Percentiles rank a stretch among this genome's conserved stretches.
These are phyloP conservation scores for Prunus davidiana DNA, from an alignment of 306 rosid genomes.

Conservation along the genomic window DNA sequence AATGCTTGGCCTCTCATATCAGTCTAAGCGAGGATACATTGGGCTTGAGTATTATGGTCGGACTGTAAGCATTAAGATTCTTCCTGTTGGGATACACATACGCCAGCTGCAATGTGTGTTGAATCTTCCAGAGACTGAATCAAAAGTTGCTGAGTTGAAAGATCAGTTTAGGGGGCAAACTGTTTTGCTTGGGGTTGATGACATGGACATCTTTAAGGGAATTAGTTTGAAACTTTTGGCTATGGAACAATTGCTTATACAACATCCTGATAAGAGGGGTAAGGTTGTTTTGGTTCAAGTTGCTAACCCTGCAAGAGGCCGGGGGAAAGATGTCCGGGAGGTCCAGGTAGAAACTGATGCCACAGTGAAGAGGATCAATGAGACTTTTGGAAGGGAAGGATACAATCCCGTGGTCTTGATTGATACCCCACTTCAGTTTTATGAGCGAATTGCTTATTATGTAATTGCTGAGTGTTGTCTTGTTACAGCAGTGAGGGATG, in stretches of 20 bases:
- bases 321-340: constrained; percentile 83
- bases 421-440: constrained; percentile 65
- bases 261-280: constrained; percentile 80
- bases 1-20: constrained; percentile 81
- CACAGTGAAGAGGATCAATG: constrained; percentile 61
- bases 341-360: constrained; percentile 67
- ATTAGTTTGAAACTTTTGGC: constrained; percentile 89
- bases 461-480: constrained; percentile 83
- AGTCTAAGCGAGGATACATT: constrained; percentile 86
- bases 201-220: constrained; percentile 78
- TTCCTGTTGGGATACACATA: constrained; percentile 82
- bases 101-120: constrained; percentile 67
- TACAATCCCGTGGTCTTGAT: constrained; percentile 79
- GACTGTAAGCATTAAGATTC: constrained; percentile 72
- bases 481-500: constrained; percentile 92
- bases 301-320: constrained; percentile 88
- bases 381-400: constrained; percentile 56
- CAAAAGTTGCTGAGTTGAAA: constrained; percentile 60
- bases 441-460: constrained; percentile 77
- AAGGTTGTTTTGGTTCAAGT: constrained; percentile 77
- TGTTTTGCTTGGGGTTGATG: constrained; percentile 81
- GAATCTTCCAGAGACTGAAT: constrained; percentile 61
- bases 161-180: constrained; percentile 58
- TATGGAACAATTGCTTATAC: constrained; percentile 74
- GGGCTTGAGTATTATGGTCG: constrained; percentile 93